These are phyloP conservation scores for Pythium biforme DNA, from an alignment of 352 stramenopile species.

Conservation along the genomic window DNA sequence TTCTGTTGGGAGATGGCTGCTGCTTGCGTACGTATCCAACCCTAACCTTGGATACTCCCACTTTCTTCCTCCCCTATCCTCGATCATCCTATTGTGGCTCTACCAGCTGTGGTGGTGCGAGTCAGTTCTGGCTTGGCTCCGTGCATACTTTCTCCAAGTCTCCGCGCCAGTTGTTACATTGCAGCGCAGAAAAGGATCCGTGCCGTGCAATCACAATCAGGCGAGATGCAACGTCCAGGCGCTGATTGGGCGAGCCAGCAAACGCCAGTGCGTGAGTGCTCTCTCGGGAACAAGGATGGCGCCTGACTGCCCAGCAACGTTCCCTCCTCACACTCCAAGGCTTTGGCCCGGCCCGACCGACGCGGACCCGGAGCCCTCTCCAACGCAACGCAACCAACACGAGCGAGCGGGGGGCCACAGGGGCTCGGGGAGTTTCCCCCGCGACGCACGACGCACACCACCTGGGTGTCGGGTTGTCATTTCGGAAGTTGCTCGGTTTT, in stretches of 20 bases:
- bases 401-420: slow-evolving; percentile 2
- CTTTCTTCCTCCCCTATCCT: slow-evolving; percentile 11
- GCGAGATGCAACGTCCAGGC: slow-evolving; percentile 10
- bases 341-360: too few relatives aligned
- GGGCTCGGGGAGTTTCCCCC: slow-evolving; percentile 8
- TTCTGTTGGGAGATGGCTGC: background rate
- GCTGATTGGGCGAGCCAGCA: slow-evolving; percentile 13
- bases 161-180: slow-evolving; percentile 12
- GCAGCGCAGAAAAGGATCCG: slow-evolving; percentile 18
- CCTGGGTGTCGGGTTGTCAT: slow-evolving; percentile 29
- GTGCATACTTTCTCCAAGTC: slow-evolving; percentile 14
- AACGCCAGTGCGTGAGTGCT: slow-evolving; percentile 24
- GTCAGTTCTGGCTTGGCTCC: slow-evolving; percentile 20
- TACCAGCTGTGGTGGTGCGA: slow-evolving; percentile 16
- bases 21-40: background rate
- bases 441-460: slow-evolving; percentile 22
- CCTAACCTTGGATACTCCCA: slow-evolving; percentile 5
- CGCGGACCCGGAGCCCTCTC: too few relatives aligned
- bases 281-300: background rate
- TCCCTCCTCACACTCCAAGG: slow-evolving; percentile 9
- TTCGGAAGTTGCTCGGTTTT: slow-evolving; percentile 22
- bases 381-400: too few relatives aligned
- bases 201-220: slow-evolving; percentile 19
- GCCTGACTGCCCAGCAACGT: slow-evolving; percentile 5
- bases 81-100: slow-evolving; percentile 19